Conservation (phyloP, 495 filamentous ascomycete species). For the Xylaria cubensis region DNA sequence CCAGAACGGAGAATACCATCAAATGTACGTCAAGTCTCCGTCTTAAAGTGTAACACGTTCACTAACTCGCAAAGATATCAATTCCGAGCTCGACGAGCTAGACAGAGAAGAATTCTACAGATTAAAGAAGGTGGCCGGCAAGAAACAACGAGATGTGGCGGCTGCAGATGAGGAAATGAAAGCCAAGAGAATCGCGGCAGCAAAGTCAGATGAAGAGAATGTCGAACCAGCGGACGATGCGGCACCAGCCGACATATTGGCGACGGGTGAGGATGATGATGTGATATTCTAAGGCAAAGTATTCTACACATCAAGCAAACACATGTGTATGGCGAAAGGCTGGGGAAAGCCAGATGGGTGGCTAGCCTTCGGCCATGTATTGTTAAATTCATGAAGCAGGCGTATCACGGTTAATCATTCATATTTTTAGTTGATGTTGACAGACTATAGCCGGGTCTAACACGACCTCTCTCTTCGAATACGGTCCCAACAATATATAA, state of each 20-base stretch:
- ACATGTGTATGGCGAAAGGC: not conserved
- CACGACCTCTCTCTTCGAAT: not conserved
- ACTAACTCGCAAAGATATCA: constrained; percentile 72
- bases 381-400: constrained; percentile 25
- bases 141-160: constrained; percentile 86
- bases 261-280: constrained; percentile 88
- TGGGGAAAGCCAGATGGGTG: not conserved
- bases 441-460: not conserved
- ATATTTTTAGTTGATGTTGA: constrained; percentile 13
- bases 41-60: not conserved
- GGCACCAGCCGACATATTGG: constrained; percentile 71
- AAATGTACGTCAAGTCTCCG: constrained; percentile 67
- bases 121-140: constrained; percentile 95
- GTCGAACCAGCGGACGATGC: constrained; percentile 52
- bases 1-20: constrained; percentile 97
- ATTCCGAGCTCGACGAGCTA: constrained; percentile 96
- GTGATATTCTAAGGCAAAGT: constrained; percentile 78
- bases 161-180: constrained; percentile 77
- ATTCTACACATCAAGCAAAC: not conserved
- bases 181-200: constrained; percentile 48
- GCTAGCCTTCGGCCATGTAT: constrained; percentile 7
- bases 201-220: constrained; percentile 48
- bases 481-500: not conserved
- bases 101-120: constrained; percentile 99
- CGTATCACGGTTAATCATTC: constrained; percentile 22